Base-by-base conservation (phyloP, 2,329 filamentous ascomycete genomes). In the Plenodomus tracheiphilus region DNA sequence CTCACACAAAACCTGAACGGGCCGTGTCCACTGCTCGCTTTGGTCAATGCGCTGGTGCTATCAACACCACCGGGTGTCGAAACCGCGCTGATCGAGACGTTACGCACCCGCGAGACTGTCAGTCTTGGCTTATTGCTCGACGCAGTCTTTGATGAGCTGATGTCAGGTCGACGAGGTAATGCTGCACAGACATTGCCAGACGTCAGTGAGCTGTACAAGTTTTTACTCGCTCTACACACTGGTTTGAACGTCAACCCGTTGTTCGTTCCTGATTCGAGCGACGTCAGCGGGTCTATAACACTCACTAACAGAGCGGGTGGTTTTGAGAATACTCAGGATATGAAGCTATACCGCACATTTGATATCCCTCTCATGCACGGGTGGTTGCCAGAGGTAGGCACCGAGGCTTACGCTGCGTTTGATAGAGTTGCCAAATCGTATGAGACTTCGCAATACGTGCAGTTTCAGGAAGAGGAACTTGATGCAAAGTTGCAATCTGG, bases 171-270 rank as follows among this genome's bases (percentile, higher is more conserved):
- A 43, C 79, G 88, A 43, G 85, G 83, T 0, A 82, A 83, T 40
- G 83, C 86, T 28, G 81, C 80, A 1, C 77, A 79, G 47, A 78
- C 84, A 15, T 74, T 97, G 19, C 93, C 93, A 0, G 94, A 97
- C 68, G 87, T 97, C 9, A 83, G 86, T 30, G 92, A 96, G 50
- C 79, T 99, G 1, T 96, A 96, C 69, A 80, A 82, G 6, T 99
- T 99, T 65, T 77, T 99, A 2, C 84, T 94, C 47, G 89, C 90
- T 38, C 77, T 99, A 2, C 91, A 97, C 61, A 97, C 92, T 0
- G 94, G 94, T 32, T 96, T 99, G 89, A 99, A 97, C 64, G 93
- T 97, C 48, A 99, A 99, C 58, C 94, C 94, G 2, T 85, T 88
- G 17, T 94, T 96, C 56, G 81, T 95, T 7, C 81, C 89, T 2